Evolutionary conservation across 352 stramenopile genomes (phyloP), one percentile per base, ranked within the genome.

Genomic region (Phytophthora macrochlamydospora): DNA sequence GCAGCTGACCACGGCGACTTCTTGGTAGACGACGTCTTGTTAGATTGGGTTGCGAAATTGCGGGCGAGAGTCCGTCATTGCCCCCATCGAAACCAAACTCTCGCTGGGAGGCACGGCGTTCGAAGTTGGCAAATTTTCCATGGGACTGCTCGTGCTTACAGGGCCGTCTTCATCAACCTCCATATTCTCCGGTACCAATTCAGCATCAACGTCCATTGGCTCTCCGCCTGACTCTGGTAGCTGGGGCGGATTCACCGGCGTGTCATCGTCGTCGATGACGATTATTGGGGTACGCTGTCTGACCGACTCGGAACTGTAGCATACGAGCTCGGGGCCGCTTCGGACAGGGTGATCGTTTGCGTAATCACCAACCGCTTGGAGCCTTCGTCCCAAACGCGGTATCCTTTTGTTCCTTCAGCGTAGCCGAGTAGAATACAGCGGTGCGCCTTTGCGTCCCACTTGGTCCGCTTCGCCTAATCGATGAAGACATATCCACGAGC

Each of bases 381-480:
- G 7, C 65, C 48, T 28, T 33, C 2, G 24, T 69, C 55, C 42
- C 45, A 42, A 2, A 59, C 55, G 31, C 49, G 55, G 48, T 65
- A 60, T 7, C 42, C 59, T 14, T 67, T 62, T 32, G 60, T 55
- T 12, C n/a, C 42, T 24, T 62, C 45, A 12, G 61, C 9, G 31
- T 63, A 69, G 29, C 48, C 54, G 7, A 62, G 38, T 38, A 69
- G 63, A 30, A 74, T 57, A 51, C 67, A 69, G 3, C 38, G 38
- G 31, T 54, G 51, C 13, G 56, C 52, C 48, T 59, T 68, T 4
- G 45, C n/a, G 35, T 74, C 56, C 50, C 44, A 60, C 14, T 74
- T 74, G 24, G 51, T 48, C 5, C 53, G 46, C 45, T 60, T 65
- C n/a, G 14, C 29, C 46, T 69, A 66, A 28, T 69, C 66, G 24